Base-by-base conservation (phyloP, 1,284 basidiomycete species). In the Apiotrichum sp. region DNA sequence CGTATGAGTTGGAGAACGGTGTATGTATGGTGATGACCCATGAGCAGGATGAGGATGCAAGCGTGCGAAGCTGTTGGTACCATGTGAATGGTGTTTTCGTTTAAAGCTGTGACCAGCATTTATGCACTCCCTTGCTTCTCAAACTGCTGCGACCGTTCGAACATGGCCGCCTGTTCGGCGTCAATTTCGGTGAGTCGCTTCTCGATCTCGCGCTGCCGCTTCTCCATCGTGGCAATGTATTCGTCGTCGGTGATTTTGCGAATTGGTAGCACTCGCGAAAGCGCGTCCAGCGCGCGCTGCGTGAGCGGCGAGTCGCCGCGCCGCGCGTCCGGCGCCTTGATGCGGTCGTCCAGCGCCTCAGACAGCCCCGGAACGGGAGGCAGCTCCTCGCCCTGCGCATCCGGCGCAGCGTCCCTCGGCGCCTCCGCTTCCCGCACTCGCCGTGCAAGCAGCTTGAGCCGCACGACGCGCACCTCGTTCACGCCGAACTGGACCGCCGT, bases 221-320 rank as follows among this genome's bases (percentile, higher is more conserved):
- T 64, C 44, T 65, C 54, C 39, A 75, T 57, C 16, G 62, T 63
- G 2, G 54, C 56, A 8, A 74, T 56, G 58, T 72, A 72, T 51
- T 74, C 73, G 8, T 73, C 65, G 53, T 73, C 63, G 9, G 58
- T 61, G 29, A 75, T 53, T 57, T 71, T 67, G 10, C 66, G 57
- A 8, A 76, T 65, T 2, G 74, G 74, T 8, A 70, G 54, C 41
- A 73, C 47, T 41, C 50, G 52, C 11, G 66, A 53, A 31, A 73
- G 53, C 38, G 48, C 51, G 14, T 47, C 51, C 58, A 74, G 64
- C 53, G 73, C 66, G 29, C 58, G 56, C n/a, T 59, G 55, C 11
- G 68, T 66, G 29, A 73, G 51, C 0, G 69, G 58, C 11, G 56
- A 55, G 55, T 63, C 52, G 46, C 58, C 50, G 31, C 53, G 50